Percentiles rank a stretch among this genome's conserved stretches.
Conservation (phyloP, 352 stramenopile genomes). For the Globisporangium viniferum region DNA sequence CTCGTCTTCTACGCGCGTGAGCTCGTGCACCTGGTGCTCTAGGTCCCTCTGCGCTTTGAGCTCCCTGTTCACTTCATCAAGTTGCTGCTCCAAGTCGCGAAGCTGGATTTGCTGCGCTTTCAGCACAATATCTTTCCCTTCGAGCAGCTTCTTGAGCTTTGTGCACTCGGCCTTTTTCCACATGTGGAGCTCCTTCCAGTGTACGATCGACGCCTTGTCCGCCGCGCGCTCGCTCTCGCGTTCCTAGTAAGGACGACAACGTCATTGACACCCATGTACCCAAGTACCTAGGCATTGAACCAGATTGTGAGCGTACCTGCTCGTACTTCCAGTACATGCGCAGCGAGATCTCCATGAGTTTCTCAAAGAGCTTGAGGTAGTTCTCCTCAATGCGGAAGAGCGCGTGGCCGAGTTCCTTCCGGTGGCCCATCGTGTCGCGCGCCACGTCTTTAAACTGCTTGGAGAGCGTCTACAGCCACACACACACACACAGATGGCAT, state of each 20-base stretch:
- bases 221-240: slow-evolving; percentile 41
- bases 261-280: background rate
- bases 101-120: slow-evolving; percentile 53
- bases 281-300: no score
- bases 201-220: slow-evolving; percentile 37
- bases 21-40: slow-evolving; percentile 37
- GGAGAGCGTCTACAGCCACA: slow-evolving; percentile 33
- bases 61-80: slow-evolving; percentile 16
- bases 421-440: slow-evolving; percentile 55
- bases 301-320: slow-evolving; percentile 11
- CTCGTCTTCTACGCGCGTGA: slow-evolving; percentile 31
- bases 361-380: slow-evolving; percentile 77
- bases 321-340: slow-evolving; percentile 75
- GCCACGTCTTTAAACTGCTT: slow-evolving; percentile 69
- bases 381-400: slow-evolving; percentile 72
- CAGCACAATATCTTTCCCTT: slow-evolving; percentile 49
- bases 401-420: slow-evolving; percentile 57
- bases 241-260: slow-evolving; percentile 10
- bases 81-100: slow-evolving; percentile 37
- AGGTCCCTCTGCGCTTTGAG: slow-evolving; percentile 25
- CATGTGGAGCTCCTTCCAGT: slow-evolving; percentile 53
- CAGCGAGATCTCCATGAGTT: slow-evolving; percentile 67
- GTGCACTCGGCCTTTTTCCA: slow-evolving; percentile 38
- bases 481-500: background rate
- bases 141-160: slow-evolving; percentile 53